Percentiles rank a stretch among this genome's conserved stretches.
phyloP scores from a whole-genome alignment of 371 early-diverging fungal genomes.

The Batkoa obscura region DNA sequence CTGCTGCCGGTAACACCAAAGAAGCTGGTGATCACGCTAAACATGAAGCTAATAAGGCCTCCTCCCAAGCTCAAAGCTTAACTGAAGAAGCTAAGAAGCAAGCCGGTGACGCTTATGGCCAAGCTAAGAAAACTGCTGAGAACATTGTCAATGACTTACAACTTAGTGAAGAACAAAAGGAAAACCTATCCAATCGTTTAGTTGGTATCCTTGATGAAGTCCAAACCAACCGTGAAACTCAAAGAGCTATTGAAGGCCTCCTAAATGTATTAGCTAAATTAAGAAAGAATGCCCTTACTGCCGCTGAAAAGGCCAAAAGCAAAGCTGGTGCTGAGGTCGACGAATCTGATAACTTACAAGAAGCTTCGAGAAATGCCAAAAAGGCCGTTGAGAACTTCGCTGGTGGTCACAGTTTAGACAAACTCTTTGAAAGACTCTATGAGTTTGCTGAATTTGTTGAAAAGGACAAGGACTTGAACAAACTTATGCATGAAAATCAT shows the following conservation, averaged over 20 bases:
- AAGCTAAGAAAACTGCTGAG: constrained; percentile 9
- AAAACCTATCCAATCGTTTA: constrained; percentile 8
- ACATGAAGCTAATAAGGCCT: background rate
- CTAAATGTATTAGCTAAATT: constrained; percentile 11
- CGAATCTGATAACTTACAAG: constrained; percentile 5
- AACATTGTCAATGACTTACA: background rate
- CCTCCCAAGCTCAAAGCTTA: constrained; percentile 1
- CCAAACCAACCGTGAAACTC: constrained; percentile 16
- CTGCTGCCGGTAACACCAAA: background rate
- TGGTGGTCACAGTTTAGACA: constrained; percentile 13
- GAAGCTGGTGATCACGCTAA: background rate
- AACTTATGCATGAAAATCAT: constrained; percentile 10
- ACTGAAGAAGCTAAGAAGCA: constrained; percentile 6
- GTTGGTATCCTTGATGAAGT: constrained; percentile 9
- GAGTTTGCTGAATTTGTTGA: constrained; percentile 11
- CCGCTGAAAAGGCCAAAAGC: background rate
- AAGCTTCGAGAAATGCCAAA: constrained; percentile 15
- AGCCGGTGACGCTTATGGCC: constrained; percentile 10
- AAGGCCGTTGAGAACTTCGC: constrained; percentile 20
- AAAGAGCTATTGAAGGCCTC: constrained; percentile 15
- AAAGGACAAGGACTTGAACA: constrained; percentile 13
- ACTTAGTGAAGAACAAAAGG: constrained; percentile 9
- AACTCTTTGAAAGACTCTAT: constrained; percentile 11
- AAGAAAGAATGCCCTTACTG: constrained; percentile 8
- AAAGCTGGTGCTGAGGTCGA: constrained; percentile 4